These are phyloP conservation scores for Paratinospora sagittata DNA, from an alignment of 164 flowering plant species.

Conservation along the genomic window DNA sequence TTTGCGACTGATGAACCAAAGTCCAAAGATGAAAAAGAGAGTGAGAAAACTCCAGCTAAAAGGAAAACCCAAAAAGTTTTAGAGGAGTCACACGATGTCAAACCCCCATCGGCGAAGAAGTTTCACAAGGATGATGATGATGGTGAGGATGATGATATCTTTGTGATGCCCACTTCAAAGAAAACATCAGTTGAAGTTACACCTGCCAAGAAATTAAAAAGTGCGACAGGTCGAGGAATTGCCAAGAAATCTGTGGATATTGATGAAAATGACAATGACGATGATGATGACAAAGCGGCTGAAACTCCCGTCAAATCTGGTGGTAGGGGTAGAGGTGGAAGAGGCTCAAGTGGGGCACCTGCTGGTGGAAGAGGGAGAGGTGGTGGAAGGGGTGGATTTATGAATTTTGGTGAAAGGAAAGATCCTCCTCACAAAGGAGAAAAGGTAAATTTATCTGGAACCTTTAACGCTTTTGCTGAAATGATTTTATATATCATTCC, in stretches of 20 bases:
- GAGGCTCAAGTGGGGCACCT: conserved; percentile 23
- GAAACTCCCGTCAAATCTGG: conserved; percentile 31
- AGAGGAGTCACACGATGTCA: conserved; percentile 26
- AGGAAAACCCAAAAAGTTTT: conserved; percentile 35
- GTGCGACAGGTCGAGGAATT: conserved; percentile 47
- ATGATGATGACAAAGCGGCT: conserved; percentile 23
- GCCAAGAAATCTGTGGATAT: conserved; percentile 32
- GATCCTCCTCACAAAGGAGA: conserved; percentile 98
- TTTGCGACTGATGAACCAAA: conserved; percentile 49
- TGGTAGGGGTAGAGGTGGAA: conserved; percentile 53
- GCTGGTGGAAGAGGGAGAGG: conserved; percentile 60
- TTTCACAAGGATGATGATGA: conserved; percentile 47
- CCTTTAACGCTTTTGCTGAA: not conserved
- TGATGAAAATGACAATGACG: conserved; percentile 49
- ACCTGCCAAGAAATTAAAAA: conserved; percentile 67
- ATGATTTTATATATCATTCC: not conserved
- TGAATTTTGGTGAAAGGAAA: conserved; percentile 91
- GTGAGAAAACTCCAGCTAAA: conserved; percentile 41
- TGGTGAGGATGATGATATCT: conserved; percentile 40
- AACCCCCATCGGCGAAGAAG: conserved; percentile 46
- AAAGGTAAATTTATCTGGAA: conserved; percentile 43
- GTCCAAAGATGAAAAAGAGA: conserved; percentile 40
- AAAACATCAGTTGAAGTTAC: conserved; percentile 38
- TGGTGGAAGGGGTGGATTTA: conserved; percentile 89
- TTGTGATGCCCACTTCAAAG: conserved; percentile 35